These are phyloP conservation scores for Nigrospora sphaerica DNA, from an alignment of 2,329 filamentous ascomycete genomes.

Conservation along the genomic window DNA sequence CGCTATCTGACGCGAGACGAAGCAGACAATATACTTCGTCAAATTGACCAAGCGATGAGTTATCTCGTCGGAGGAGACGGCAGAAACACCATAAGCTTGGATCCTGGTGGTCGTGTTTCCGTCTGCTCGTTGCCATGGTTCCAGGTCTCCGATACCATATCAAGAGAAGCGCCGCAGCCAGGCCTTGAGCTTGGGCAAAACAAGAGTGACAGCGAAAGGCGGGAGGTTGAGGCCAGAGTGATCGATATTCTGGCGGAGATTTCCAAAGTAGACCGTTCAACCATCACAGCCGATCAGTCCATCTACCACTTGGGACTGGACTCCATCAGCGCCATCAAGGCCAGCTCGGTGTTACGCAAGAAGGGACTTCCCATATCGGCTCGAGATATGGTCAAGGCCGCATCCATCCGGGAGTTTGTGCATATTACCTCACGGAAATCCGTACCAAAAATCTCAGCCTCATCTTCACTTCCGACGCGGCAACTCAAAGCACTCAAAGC, in stretches of 20 bases:
- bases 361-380: constrained; percentile 57
- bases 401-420: constrained; percentile 60
- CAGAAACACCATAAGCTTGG: neutral
- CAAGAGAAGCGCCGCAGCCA: neutral
- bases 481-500: neutral
- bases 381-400: constrained; percentile 61
- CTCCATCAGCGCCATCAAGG: constrained; percentile 86
- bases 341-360: constrained; percentile 62
- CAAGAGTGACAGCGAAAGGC: too few relatives aligned
- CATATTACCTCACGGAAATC: neutral
- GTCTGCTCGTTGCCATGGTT: constrained; percentile 58
- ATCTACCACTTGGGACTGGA: constrained; percentile 85
- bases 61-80: constrained; percentile 39
- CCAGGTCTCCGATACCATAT: constrained; percentile 6
- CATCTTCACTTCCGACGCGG: neutral
- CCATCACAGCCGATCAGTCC: constrained; percentile 54
- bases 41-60: constrained; percentile 52
- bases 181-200: too few relatives aligned
- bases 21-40: constrained; percentile 43
- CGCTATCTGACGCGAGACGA: constrained; percentile 39
- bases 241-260: constrained; percentile 45
- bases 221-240: constrained; percentile 23
- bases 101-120: constrained; percentile 36
- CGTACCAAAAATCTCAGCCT: too few relatives aligned
- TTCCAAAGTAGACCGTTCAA: constrained; percentile 49